Evolutionary conservation across 2,329 filamentous ascomycete genomes (phyloP).

Genomic region (Trichoderma harzianum): DNA sequence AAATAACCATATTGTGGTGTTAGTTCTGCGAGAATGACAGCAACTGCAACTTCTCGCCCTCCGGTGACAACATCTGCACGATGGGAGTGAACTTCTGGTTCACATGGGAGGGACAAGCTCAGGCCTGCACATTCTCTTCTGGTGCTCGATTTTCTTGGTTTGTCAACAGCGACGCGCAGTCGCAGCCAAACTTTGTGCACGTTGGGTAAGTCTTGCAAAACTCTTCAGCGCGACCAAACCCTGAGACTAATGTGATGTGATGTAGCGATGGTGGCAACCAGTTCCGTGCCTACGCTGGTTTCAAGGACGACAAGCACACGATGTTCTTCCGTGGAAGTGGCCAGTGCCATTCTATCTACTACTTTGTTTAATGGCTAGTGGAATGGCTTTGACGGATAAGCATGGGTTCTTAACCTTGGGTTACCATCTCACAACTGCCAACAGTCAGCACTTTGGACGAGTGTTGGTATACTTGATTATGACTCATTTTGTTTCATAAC

Average conservation of each 20-base stretch:
- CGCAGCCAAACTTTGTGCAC: background rate
- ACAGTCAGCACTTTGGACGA: background rate
- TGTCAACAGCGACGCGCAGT: background rate
- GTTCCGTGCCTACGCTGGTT: slow-evolving; percentile 3
- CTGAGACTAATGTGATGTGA: background rate
- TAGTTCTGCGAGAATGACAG: background rate
- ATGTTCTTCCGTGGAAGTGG: background rate
- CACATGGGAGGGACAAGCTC: background rate
- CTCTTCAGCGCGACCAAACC: background rate
- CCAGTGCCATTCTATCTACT: slow-evolving; percentile 4
- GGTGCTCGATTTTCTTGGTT: background rate
- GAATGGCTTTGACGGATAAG: background rate
- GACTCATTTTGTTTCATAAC: background rate
- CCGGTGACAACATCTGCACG: background rate
- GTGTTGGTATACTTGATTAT: background rate
- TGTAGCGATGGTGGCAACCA: slow-evolving; percentile 7
- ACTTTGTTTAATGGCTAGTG: background rate
- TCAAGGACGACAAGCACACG: background rate
- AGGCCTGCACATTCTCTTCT: background rate
- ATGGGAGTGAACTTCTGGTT: slow-evolving; percentile 7
- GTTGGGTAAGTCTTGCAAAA: slow-evolving; percentile 4
- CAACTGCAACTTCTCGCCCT: background rate
- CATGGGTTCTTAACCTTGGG: background rate
- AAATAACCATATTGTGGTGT: background rate
- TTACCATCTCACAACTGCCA: background rate